Base-by-base conservation (phyloP, 2,329 filamentous ascomycete species). In the Colletotrichum siamense region DNA sequence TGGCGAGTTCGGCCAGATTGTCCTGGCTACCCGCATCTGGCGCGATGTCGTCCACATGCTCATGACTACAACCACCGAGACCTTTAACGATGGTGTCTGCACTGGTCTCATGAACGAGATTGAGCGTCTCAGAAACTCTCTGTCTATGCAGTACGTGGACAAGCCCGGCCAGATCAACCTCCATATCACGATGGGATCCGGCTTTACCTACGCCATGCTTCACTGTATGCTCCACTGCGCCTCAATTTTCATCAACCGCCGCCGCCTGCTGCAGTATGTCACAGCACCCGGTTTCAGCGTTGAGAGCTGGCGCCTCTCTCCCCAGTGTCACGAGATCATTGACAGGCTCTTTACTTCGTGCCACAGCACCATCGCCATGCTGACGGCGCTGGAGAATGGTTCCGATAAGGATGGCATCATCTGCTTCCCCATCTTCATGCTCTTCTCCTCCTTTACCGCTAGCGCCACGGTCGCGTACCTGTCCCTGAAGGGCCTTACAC, bases 161-260 rank as follows among this genome's bases (percentile, higher is more conserved):
- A 92, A 92, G 83, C 89, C 90, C 0, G 89, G 89, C 52, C 91
- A 92, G 83, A 91, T 92, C 81, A 90, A 89, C 79, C 85, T 92
- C 7, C 91, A 92, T 82, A 91, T 92, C 80, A 92, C 91, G 24
- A 92, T 92, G 91, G 91, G 91, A 44, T 92, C 90, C 61, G 91
- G 91, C 71, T 91, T 90, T 79, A 92, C 90, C 0, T 92, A 91
- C 80, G 90, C 91, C 77, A 91, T 92, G 89, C 87, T 92, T 67
- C 91, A 92, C 82, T 91, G 89, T 73, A 87, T 92, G 26, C 85
- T 92, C 24, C 90, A 92, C 81, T 92, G 90, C 79, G 89, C 90
- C 12, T 91, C 89, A 32, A 90, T 92, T 77, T 92, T 92, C 81
- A 89, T 92, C 63, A 90, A 92, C 80, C 89, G 91, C 10, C 89